Evolutionary conservation across 176 grass and related monocot genomes (phyloP).

Genomic region (Oryza meyeriana): DNA sequence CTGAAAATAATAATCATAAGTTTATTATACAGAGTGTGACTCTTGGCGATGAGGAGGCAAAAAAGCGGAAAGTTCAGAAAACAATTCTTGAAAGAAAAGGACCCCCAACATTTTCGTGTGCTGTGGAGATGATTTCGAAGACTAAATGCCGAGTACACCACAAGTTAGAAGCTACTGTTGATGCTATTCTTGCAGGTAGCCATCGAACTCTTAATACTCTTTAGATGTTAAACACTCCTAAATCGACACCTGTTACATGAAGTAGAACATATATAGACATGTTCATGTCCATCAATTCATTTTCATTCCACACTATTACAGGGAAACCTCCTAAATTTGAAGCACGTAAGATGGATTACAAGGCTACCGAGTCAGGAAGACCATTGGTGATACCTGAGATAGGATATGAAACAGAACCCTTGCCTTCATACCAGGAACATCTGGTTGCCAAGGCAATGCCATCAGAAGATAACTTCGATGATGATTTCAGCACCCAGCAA

Average conservation of each 20-base stretch:
- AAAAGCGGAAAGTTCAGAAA: slow-evolving; percentile 96
- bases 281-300: slow-evolving; percentile 21
- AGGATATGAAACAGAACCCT: slow-evolving; percentile 51
- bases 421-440: slow-evolving; percentile 41
- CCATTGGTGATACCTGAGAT: slow-evolving; percentile 43
- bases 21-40: slow-evolving; percentile 78
- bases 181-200: slow-evolving; percentile 88
- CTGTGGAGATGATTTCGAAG: slow-evolving; percentile 95
- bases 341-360: slow-evolving; percentile 58
- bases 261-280: slow-evolving; percentile 3
- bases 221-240: neutral
- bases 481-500: slow-evolving; percentile 40
- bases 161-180: slow-evolving; percentile 91
- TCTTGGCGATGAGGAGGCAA: slow-evolving; percentile 93
- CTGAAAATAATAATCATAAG: slow-evolving; percentile 13
- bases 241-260: neutral
- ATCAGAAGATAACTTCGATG: slow-evolving; percentile 26
- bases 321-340: slow-evolving; percentile 84
- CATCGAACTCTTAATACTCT: neutral
- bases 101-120: slow-evolving; percentile 91
- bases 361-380: slow-evolving; percentile 27
- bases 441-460: slow-evolving; percentile 26
- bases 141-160: slow-evolving; percentile 88
- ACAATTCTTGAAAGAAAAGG: slow-evolving; percentile 97
- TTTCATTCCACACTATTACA: slow-evolving; percentile 36